Percentiles rank a stretch among this genome's conserved stretches.
Evolutionary conservation across 106 monocot species (phyloP).

Genomic region (Hemerocallis citrina): DNA sequence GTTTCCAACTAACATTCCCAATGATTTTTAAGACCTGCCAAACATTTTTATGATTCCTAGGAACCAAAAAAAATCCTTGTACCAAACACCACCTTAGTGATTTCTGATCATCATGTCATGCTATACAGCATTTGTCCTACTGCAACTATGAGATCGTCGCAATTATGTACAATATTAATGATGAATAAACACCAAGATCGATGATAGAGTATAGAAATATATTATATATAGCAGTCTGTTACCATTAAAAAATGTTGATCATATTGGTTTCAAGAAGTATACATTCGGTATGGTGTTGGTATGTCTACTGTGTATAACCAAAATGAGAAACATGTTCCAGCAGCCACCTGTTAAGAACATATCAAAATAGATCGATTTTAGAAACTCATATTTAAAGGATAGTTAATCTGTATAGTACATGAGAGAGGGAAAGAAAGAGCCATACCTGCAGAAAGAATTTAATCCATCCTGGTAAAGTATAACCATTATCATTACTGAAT

Average conservation of each 20-base stretch:
- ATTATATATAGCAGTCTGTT: constrained; percentile 11
- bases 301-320: constrained; percentile 66
- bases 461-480: constrained; percentile 43
- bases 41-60: too few relatives aligned
- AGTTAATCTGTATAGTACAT: background rate
- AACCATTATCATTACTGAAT: constrained; percentile 19
- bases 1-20: too few relatives aligned
- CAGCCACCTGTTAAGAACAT: constrained; percentile 44
- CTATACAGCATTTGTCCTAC: too few relatives aligned
- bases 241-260: constrained; percentile 25
- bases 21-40: too few relatives aligned
- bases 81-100: too few relatives aligned
- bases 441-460: constrained; percentile 54
- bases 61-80: too few relatives aligned
- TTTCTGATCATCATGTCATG: too few relatives aligned
- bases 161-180: too few relatives aligned
- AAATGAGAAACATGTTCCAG: constrained; percentile 58
- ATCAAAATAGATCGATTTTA: background rate
- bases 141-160: too few relatives aligned
- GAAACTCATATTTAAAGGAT: background rate
- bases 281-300: constrained; percentile 85
- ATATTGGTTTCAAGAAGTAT: constrained; percentile 41
- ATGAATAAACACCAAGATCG: background rate
- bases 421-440: background rate
- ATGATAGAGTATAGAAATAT: background rate